Base-by-base conservation (phyloP, 2,329 filamentous ascomycete genomes). In the Raffaelea arxii region DNA sequence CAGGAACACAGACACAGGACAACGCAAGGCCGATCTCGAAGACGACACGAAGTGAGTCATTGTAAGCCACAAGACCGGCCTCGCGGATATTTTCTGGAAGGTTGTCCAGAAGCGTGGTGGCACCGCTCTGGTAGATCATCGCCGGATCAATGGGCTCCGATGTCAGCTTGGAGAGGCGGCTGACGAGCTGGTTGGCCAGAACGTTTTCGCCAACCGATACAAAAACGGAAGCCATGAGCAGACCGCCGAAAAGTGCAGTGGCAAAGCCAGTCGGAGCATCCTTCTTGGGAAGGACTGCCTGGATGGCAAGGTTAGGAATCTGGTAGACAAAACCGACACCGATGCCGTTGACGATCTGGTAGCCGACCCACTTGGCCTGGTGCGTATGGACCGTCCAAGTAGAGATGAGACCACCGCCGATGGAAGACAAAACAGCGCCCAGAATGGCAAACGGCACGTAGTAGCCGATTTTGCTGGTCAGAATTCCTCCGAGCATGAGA, bases 21-120 rank as follows among this genome's bases (percentile, higher is more conserved):
- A 78, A 62, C 1, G 72, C 71, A 4, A 79, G 64, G 2, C 68
- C 71, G 5, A 84, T 73, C 48, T 75, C 72, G 56, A 81, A 85
- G 1, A 70, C 71, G 47, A 70, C 62, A 1, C 68, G 69, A 19
- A 86, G 58, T 0, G 79, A 69, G 10, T 64, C 56, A 54, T 83
- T 84, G 62, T 86, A 85, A 0, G 70, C 76, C 3, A 9, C 30
- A n/a, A 42, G 41, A 1, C 40, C 46, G 2, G 19, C 35, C 11
- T 46, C 25, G 23, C 65, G 49, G 7, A 50, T 46, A 0, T 38
- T 22, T 0, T 36, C 30, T 16, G 40, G 40, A 18, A 49, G 40
- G 12, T 25, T 4, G 21, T 43, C 23, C 16, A 30, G 23, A 6
- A 49, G 4, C 19, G 32, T 32, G 4, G 47, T 49, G 4, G 46